A percentile compares a stretch with the other conserved stretches of the same genome.
These are phyloP conservation scores for Diplodia scrobiculata DNA, from an alignment of 2,329 filamentous ascomycete species.

Conservation along the genomic window DNA sequence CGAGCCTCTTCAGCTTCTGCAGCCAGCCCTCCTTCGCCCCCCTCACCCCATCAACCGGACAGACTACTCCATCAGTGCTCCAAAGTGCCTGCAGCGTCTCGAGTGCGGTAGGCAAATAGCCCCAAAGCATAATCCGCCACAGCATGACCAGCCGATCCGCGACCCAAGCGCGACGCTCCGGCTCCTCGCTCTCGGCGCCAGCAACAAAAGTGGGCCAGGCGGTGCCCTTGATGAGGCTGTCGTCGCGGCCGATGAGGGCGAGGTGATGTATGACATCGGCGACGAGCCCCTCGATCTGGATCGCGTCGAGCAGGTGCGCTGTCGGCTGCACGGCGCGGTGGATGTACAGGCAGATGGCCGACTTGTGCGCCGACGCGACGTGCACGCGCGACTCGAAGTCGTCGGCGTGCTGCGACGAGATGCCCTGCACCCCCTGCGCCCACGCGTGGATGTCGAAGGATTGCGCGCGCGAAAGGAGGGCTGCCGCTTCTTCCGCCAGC, in stretches of 20 bases:
- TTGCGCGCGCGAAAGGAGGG: constrained; percentile 37
- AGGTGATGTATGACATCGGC: constrained; percentile 57
- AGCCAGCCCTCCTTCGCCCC: constrained; percentile 26
- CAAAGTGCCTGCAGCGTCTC: constrained; percentile 43
- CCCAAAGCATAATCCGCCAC: constrained; percentile 44
- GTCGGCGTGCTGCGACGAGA: constrained; percentile 37
- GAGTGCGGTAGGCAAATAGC: constrained; percentile 43
- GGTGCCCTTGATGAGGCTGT: constrained; percentile 61
- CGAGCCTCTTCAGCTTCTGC: constrained; percentile 13
- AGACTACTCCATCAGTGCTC: constrained; percentile 35
- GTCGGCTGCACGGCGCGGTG: constrained; percentile 39
- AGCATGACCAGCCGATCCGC: constrained; percentile 48
- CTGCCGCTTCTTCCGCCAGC: constrained; percentile 35
- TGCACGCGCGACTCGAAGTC: constrained; percentile 42
- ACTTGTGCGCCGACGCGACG: constrained; percentile 45
- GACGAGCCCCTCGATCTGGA: constrained; percentile 42
- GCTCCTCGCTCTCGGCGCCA: constrained; percentile 57
- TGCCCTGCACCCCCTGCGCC: constrained; percentile 39
- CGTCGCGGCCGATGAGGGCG: constrained; percentile 51
- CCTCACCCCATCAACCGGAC: neutral
- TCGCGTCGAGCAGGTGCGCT: neutral
- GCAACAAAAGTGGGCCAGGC: constrained; percentile 63
- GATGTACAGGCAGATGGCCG: constrained; percentile 47
- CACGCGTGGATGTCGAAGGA: constrained; percentile 41
- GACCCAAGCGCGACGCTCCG: constrained; percentile 55